Base-by-base conservation (phyloP, 495 filamentous ascomycete species). In the Astrocystis sublimbata region DNA sequence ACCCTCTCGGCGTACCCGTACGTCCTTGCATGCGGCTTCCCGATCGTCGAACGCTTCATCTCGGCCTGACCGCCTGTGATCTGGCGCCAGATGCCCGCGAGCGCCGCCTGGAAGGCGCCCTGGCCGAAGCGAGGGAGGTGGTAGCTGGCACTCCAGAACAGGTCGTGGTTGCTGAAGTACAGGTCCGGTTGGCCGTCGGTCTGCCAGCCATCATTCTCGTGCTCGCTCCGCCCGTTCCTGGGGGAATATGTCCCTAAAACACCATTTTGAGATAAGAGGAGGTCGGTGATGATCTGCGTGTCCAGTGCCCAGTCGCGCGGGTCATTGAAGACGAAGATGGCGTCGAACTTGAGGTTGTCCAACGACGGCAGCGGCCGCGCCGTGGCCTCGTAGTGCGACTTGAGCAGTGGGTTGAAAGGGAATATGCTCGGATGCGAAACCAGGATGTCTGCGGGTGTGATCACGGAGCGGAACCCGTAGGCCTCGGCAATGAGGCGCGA, bases 231-330 rank as follows among this genome's bases (percentile, higher is more conserved):
- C 4, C 75, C 77, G 52, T 78, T 77, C 47, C 69, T 66, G 2
- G 69, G 15, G 4, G 89, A 91, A 52, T 87, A 79, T 0, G 93
- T 97, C 33, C 94, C 94, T 0, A 96, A 64, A 46, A 88, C 79
- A 38, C 94, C 94, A 15, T 77, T 61, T 5, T 81, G 79, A 3
- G 92, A 96, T 40, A 94, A 79, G 3, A 97, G 81, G 6, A 96
- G 69, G 73, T 98, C 94, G 57, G 87, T 65, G 43, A 97, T 85
- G 60, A 98, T 66, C 67, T 93, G 90, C 6, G 85, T 83, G 73
- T 96, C 91, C n/a, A 94, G 81, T 7, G 86, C 92, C 93, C 93
- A 97, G 79, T 97, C 93, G 26, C 94, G 85, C 10, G 94, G 91
- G 74, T 96, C 92, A 73, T 93, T 91, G 78, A 88, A 96, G 33